Evolutionary conservation across 2,329 filamentous ascomycete genomes (phyloP), one percentile per base, ranked within the genome.

Genomic region (Colletotrichum sp.): DNA sequence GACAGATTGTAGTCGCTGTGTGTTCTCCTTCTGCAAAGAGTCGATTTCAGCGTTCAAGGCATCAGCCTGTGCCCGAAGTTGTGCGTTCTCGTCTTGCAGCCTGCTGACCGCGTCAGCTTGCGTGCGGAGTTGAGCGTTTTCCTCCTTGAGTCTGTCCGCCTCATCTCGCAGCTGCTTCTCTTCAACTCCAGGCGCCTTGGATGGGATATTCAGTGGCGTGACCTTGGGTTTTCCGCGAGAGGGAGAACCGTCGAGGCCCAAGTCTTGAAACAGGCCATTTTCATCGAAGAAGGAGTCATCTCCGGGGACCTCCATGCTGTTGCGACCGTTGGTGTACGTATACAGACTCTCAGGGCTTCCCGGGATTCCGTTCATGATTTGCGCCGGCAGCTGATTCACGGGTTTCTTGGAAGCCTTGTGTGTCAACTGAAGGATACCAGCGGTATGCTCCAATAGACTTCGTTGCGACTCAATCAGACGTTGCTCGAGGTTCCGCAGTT

Each of bases 391-490:
- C 3, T 86, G 84, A 67, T 88, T 85, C 9, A 87, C 83, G 5
- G 85, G 80, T 70, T 86, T 87, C 80, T 91, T 94, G n/a, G 94
- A 88, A 1, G 91, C 92, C 80, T 93, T 94, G 84, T 99, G 96
- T 10, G 96, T 98, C 84, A 98, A 91, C 82, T 98, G 96, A 70
- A 99, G 87, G 52, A 99, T 95, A 60, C 95, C 96, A 16, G 97
- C 96, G 0, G 96, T 99, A 83, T 99, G 97, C 83, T 96, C 93
- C 67, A 99, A 87, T 60, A 99, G 87, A 77, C 92, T 92, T 80
- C 91, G 91, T 80, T 98, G 94, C 10, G 95, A 91, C 74, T 94
- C 90, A 86, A 95, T 93, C 75, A 94, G 87, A 78, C 94, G 88
- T 83, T 94, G 94, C 84, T 98, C 95, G 72, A 98, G 87, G 75